phyloP scores from a whole-genome alignment of 2,329 filamentous ascomycete species.

The Sordariomycetes sp. region DNA sequence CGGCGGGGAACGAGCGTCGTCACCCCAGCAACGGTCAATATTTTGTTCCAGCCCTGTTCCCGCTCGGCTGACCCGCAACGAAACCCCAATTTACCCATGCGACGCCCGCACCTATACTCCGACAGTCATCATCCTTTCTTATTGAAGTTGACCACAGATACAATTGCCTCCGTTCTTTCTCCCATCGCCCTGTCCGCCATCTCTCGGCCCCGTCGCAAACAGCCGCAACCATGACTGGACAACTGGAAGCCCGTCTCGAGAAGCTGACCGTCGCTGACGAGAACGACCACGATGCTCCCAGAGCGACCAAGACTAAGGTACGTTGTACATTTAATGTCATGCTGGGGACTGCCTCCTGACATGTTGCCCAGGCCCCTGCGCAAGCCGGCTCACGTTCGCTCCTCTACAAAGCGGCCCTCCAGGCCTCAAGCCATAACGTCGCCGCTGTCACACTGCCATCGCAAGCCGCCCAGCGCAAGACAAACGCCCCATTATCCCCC shows the following conservation, averaged over 20 bases:
- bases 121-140: too few relatives aligned
- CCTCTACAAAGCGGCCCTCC: conserved; percentile 76
- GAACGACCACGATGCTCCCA: conserved; percentile 45
- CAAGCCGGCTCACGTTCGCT: conserved; percentile 57
- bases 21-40: too few relatives aligned
- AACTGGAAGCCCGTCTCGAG: conserved; percentile 83
- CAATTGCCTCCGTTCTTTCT: not conserved
- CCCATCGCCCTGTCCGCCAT: not conserved
- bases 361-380: not conserved
- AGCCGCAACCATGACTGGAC: conserved; percentile 53
- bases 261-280: conserved; percentile 84
- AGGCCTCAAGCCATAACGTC: conserved; percentile 61
- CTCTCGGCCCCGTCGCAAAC: not conserved
- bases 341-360: not conserved
- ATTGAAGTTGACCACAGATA: too few relatives aligned
- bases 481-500: conserved; percentile 35
- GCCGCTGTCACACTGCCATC: conserved; percentile 60
- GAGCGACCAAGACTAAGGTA: conserved; percentile 70
- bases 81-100: too few relatives aligned
- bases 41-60: too few relatives aligned
- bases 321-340: conserved; percentile 5
- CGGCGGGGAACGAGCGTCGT: too few relatives aligned
- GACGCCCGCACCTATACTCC: too few relatives aligned
- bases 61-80: too few relatives aligned
- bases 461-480: conserved; percentile 50